Conservation (phyloP, 306 rosid species). For the Prunus kanzakura region DNA sequence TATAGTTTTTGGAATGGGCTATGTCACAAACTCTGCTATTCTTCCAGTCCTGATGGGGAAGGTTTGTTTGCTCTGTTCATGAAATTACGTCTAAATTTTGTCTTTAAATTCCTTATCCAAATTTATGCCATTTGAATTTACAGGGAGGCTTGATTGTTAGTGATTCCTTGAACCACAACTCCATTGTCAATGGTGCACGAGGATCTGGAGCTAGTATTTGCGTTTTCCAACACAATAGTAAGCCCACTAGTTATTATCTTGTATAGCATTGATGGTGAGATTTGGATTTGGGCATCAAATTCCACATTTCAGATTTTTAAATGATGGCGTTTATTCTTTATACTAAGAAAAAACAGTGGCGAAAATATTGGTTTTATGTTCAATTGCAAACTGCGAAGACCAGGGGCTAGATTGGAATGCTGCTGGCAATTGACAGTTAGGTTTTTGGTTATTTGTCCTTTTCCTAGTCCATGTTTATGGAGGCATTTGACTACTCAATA, state of each 20-base stretch:
- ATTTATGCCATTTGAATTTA: background rate
- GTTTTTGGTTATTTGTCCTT: background rate
- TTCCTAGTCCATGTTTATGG: background rate
- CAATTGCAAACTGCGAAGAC: background rate
- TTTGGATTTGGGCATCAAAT: background rate
- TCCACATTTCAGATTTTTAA: background rate
- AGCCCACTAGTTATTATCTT: slow-evolving; percentile 6
- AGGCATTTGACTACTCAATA: background rate
- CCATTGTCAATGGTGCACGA: slow-evolving; percentile 88
- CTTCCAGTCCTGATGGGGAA: slow-evolving; percentile 77
- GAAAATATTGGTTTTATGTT: background rate
- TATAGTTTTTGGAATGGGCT: slow-evolving; percentile 87
- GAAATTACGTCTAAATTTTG: background rate
- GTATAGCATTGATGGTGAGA: background rate
- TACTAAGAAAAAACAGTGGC: background rate
- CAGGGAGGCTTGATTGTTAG: slow-evolving; percentile 90
- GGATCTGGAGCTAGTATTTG: slow-evolving; percentile 94
- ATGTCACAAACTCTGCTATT: slow-evolving; percentile 83
- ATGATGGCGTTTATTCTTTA: background rate
- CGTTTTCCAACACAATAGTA: slow-evolving; percentile 80
- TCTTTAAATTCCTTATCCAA: background rate
- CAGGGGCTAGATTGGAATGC: background rate
- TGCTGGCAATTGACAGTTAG: background rate
- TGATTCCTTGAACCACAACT: slow-evolving; percentile 88
- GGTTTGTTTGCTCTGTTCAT: slow-evolving; percentile 34